These are phyloP conservation scores for Hymenoscyphus infarciens DNA, from an alignment of 2,329 filamentous ascomycete species.

Conservation along the genomic window DNA sequence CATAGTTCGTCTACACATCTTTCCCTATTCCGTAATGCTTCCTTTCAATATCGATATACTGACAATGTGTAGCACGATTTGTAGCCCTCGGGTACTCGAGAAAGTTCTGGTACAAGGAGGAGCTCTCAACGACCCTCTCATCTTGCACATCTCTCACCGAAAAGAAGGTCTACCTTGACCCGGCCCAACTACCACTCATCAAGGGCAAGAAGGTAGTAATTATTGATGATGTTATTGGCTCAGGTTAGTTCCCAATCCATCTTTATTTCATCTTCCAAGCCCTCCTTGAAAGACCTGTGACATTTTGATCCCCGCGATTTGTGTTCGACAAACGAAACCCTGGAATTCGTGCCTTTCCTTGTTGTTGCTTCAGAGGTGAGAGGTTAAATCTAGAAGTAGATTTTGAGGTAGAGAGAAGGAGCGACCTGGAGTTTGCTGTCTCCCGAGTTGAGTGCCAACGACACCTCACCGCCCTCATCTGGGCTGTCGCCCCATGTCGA, in stretches of 20 bases:
- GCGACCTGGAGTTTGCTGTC: too few species aligned
- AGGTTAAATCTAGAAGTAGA: too few species aligned
- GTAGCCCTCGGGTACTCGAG: slow-evolving; percentile 31
- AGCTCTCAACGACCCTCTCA: slow-evolving; percentile 25
- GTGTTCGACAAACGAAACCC: neutral
- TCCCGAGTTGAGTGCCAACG: too few species aligned
- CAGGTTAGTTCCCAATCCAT: slow-evolving; percentile 12
- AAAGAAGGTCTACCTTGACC: slow-evolving; percentile 30
- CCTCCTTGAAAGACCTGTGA: neutral
- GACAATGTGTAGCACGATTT: slow-evolving; percentile 22
- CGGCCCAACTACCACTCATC: slow-evolving; percentile 25
- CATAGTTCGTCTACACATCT: slow-evolving; percentile 7
- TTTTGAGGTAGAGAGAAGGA: too few species aligned
- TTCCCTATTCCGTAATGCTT: neutral
- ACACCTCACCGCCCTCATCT: too few species aligned
- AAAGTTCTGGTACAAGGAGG: slow-evolving; percentile 32
- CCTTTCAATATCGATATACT: neutral
- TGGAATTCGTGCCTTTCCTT: neutral
- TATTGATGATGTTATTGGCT: slow-evolving; percentile 32
- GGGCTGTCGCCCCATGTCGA: too few species aligned
- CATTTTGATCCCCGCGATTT: too few species aligned
- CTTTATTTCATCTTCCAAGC: neutral
- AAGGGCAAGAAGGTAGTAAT: slow-evolving; percentile 24
- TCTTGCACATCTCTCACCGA: slow-evolving; percentile 30
- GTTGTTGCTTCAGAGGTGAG: too few species aligned